These are phyloP conservation scores for Dryas alaskensis DNA, from an alignment of 306 rosid species.

Conservation along the genomic window DNA sequence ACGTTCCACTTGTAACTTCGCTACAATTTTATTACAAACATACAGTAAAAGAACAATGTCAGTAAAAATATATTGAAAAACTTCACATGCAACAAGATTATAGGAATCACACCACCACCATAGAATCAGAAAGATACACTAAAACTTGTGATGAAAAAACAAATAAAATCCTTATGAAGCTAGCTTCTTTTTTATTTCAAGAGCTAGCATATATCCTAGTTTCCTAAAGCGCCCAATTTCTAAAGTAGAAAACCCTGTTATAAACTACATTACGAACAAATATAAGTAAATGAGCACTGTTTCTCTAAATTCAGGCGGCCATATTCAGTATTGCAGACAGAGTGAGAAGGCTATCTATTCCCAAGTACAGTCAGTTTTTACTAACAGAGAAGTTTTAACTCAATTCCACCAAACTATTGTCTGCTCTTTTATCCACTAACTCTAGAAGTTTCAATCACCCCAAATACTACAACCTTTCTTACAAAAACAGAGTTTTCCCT, in stretches of 20 bases:
- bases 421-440: neutral
- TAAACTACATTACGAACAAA: neutral
- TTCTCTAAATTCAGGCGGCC: neutral
- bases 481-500: neutral
- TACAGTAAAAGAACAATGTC: neutral
- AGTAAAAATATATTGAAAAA: neutral
- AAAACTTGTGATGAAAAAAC: neutral
- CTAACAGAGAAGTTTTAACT: no score
- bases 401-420: neutral
- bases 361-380: neutral
- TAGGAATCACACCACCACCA: neutral
- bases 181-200: neutral
- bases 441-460: neutral
- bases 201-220: neutral
- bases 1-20: constrained; percentile 35
- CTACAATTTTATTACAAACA: constrained; percentile 40
- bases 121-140: neutral
- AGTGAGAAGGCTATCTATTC: neutral
- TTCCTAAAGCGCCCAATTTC: neutral
- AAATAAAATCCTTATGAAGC: neutral
- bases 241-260: neutral
- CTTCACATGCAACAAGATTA: neutral
- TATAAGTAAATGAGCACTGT: neutral
- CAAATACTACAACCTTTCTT: neutral
- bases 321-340: neutral